Evolutionary conservation across 805 yeast genomes (phyloP), one percentile per base, ranked within the genome.

Genomic region (Metschnikowia hibisci): DNA sequence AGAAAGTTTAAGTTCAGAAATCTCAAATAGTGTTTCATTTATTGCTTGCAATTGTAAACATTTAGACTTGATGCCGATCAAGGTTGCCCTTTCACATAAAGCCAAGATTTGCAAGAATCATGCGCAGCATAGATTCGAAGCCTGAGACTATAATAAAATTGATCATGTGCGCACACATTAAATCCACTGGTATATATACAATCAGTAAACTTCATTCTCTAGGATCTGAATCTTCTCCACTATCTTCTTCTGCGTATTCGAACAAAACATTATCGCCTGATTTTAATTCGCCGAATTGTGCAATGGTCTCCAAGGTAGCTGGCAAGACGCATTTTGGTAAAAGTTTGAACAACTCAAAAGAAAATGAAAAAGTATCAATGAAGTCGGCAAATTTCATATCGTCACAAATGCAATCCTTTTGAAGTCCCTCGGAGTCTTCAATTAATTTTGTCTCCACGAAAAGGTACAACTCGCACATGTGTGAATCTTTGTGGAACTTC

Each of bases 381-480:
- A 60, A 69, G 11, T 58, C 62, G 7, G 51, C 53, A 6, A 42
- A 32, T 15, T 44, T 34, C 25, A 44, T 26, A 6, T 20, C 22
- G 32, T 41, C 31, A 22, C 31, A 30, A 5, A 27, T 6, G 12
- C 15, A 6, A 7, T 44, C 43, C 8, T 49, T 53, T 4, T 50
- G 56, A n/a, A 39, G 44, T 11, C 53, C 57, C 34, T 35, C 47
- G 3, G 15, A 44, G n/a, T 32, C 43, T 4, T 34, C 46, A 5
- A 40, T 42, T 15, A 73, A 40, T 39, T 67, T 63, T 9, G 75
- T 52, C 43, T 76, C 80, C 31, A 80, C 72, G 50, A 65, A 77
- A 38, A 74, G 54, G 53, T 80, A 80, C 2, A 82, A 53, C 34
- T 80, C 81, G 32, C 56, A 58, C 18, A 76, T 48, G 0, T 75